Base-by-base conservation (phyloP, 345 rosid genomes). In the Fremontodendron californicum region DNA sequence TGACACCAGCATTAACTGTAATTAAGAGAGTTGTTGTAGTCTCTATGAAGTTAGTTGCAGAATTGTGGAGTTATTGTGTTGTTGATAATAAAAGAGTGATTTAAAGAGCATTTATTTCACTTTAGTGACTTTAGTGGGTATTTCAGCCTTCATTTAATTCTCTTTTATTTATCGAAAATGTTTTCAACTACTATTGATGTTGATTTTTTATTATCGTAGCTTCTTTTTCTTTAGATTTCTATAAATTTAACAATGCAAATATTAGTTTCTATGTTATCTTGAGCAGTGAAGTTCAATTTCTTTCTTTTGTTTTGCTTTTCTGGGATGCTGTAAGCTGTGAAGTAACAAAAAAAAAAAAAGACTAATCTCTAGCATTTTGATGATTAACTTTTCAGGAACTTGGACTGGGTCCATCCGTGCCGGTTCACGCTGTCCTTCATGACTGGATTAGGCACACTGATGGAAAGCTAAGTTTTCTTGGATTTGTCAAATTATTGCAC, bases 361-460 rank as follows among this genome's bases (percentile, higher is more conserved):
- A 61, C 46, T 63, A 51, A 78, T 64, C 42, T 55, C 40, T 68
- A 16, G 57, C 43, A 48, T 19, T 33, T 74, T 46, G 19, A 57
- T 40, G 15, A 63, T 25, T 55, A 2, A 48, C 27, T 46, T 74
- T 78, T 82, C 94, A 96, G 99, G 99, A 96, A 78, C 98, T 96
- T 33, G 97, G 99, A 21, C 90, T 96, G 51, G 92, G 96, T 70
- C 95, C 97, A 68, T 86, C 92, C 16, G 84, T 93, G 57, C 97
- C 99, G 13, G 94, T 96, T 62, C 95, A 92, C 15, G 90, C 93
- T 5, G 97, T 96, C 61, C 96, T 96, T 62, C 91, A 93, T 3
- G 99, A 96, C 74, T 96, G 99, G 99, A 88, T 96, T 67, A 86
- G 98, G 79, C 98, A 96, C 73, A 87, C 93, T 0, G 98, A 96